Base-by-base conservation (phyloP, 345 rosid genomes). In the Cardiospermum halicacabum region DNA sequence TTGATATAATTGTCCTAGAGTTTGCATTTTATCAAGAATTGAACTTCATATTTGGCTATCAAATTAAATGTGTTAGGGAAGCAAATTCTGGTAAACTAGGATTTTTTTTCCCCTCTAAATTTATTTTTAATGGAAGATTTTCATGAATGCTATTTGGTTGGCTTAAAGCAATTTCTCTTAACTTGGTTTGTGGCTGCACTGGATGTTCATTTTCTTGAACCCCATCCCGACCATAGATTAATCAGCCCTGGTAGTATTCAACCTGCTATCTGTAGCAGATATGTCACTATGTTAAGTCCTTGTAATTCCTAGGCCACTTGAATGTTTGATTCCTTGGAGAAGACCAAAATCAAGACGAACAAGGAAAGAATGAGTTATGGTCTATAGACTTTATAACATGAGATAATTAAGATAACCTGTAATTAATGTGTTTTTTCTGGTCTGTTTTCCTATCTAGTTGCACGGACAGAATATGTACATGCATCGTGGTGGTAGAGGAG, bases 401-500 rank as follows among this genome's bases (percentile, higher is more conserved):
- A 37, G 16, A 36, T 24, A 19, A 37, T 58, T 13, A 27, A 19
- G 15, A 37, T 22, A 27, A 13, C 15, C 22, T 58, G 48, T 39
- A 39, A 9, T 39, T 3, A 13, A 36, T 60, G 57, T 18, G 2
- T 11, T n/a, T 11, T 39, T 4, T 58, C 37, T 13, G 27, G 55
- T 16, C 7, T 45, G 18, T 36, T 49, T 34, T 49, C 21, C 51
- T 21, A 24, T 30, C 42, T 58, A 74, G 77, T 27, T 54, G 2
- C 56, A 58, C 26, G 58, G 73, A 68, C 70, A 62, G 42, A 37
- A 66, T 34, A 43, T 37, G 32, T 61, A 64, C 21, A 2, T 34
- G 18, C 60, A 68, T 42, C 61, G 58, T 25, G 27, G 39, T 65
- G 21, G 57, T 16, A 74, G 73, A 43, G 76, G 73, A 58, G 72